Conservation (phyloP, 352 stramenopile genomes). For the Blastocystis sp. region DNA sequence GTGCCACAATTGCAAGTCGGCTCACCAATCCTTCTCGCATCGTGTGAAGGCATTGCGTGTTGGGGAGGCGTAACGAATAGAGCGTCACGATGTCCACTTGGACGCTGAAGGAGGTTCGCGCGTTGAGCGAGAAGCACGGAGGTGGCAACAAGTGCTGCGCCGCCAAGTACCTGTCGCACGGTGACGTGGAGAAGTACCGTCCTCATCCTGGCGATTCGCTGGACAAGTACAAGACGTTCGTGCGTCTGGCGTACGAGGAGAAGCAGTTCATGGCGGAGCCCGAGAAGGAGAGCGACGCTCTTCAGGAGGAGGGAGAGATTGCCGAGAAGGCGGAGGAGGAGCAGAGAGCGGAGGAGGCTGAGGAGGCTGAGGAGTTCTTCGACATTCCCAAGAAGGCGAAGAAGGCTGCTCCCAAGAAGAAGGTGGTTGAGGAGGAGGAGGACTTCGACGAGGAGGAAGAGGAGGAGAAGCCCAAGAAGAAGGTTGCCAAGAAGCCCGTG, state of each 20-base stretch:
- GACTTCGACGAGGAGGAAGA: slow-evolving; percentile 9
- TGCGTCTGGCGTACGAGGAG: slow-evolving; percentile 7
- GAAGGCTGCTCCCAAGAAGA: background rate
- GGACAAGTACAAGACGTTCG: slow-evolving; percentile 17
- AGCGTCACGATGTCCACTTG: slow-evolving; percentile 31
- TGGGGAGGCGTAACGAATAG: too few relatives aligned
- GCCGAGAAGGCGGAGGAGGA: too few relatives aligned
- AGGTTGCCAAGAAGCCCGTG: slow-evolving; percentile 29
- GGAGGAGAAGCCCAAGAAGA: background rate
- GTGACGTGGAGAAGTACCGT: slow-evolving; percentile 10
- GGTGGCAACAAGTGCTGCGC: background rate
- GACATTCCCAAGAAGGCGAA: background rate
- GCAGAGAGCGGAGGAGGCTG: background rate
- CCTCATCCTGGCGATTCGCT: slow-evolving; percentile 19
- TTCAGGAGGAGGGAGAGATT: background rate
- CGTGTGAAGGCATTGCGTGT: too few relatives aligned
- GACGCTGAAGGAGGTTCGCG: slow-evolving; percentile 13
- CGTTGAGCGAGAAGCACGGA: background rate
- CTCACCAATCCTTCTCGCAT: slow-evolving; percentile 24
- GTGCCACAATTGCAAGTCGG: slow-evolving; percentile 2
- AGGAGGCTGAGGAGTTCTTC: background rate
- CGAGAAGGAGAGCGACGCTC: background rate
- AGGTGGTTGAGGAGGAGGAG: background rate
- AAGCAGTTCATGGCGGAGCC: background rate
- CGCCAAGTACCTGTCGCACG: background rate